Conservation (phyloP, 192 early-diverging fungal species). For the Nowakowskiella sp. region DNA sequence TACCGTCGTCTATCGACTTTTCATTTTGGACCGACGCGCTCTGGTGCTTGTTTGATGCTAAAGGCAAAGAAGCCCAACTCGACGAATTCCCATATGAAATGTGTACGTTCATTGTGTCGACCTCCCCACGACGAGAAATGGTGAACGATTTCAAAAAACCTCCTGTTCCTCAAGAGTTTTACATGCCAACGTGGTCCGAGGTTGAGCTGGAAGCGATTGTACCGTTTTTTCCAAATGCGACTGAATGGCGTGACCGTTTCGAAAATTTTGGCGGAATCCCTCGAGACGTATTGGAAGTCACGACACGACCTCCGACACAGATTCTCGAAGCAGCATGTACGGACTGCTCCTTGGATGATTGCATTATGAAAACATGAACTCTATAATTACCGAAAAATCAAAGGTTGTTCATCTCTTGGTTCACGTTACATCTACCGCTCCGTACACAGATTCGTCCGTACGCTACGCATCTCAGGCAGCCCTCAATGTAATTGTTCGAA, state of each 20-base stretch:
- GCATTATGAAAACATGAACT: slow-evolving; percentile 10
- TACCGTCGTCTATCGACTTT: not conserved
- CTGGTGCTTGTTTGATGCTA: slow-evolving; percentile 17
- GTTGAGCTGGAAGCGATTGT: not conserved
- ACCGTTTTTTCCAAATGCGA: slow-evolving; percentile 2
- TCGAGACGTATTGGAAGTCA: slow-evolving; percentile 10
- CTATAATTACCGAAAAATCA: slow-evolving; percentile 8
- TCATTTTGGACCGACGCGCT: slow-evolving; percentile 5
- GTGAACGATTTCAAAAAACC: slow-evolving; percentile 18
- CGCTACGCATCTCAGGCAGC: slow-evolving; percentile 11
- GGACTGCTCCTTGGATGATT: slow-evolving; percentile 12
- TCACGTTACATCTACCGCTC: slow-evolving; percentile 11
- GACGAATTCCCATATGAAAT: slow-evolving; percentile 3
- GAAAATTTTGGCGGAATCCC: slow-evolving; percentile 11
- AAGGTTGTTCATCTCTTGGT: slow-evolving; percentile 14
- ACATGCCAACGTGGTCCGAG: slow-evolving; percentile 13
- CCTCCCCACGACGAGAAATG: slow-evolving; percentile 5
- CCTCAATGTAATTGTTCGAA: slow-evolving; percentile 9
- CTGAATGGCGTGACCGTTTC: slow-evolving; percentile 7
- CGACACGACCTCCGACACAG: not conserved
- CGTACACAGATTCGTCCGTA: slow-evolving; percentile 14
- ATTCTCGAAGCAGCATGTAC: slow-evolving; percentile 9
- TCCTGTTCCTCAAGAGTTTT: slow-evolving; percentile 3
- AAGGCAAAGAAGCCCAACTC: slow-evolving; percentile 2
- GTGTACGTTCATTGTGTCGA: slow-evolving; percentile 14